Percentiles rank a stretch among this genome's conserved stretches.
These are phyloP conservation scores for Dothidotthia symphoricarpi DNA, from an alignment of 2,329 filamentous ascomycete species.

Conservation along the genomic window DNA sequence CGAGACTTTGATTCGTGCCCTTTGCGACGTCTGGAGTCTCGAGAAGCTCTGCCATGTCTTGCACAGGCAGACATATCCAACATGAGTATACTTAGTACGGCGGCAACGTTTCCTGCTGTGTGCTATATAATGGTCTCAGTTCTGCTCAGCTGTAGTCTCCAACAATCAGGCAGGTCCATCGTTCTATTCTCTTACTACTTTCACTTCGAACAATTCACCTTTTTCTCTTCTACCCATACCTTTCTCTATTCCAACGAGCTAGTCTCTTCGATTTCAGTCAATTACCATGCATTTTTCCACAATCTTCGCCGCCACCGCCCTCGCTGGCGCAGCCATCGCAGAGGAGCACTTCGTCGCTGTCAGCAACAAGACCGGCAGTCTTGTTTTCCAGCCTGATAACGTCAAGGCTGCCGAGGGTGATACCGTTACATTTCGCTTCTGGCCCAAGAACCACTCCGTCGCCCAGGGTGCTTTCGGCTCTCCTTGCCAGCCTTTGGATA, in stretches of 20 bases:
- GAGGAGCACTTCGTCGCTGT: conserved; percentile 36
- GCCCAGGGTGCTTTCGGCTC: conserved; percentile 36
- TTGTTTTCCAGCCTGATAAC: conserved; percentile 38
- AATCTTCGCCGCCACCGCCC: conserved; percentile 33
- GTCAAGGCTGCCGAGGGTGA: conserved; percentile 39
- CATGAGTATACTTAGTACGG: conserved; percentile 13
- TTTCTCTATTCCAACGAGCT: conserved; percentile 31
- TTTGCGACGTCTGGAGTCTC: conserved; percentile 38
- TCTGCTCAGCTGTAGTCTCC: conserved; percentile 28
- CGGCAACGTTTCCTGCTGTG: conserved; percentile 26
- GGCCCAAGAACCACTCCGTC: conserved; percentile 43
- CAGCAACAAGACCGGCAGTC: conserved; percentile 23
- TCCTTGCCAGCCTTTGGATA: conserved; percentile 35
- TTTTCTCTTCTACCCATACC: conserved; percentile 15
- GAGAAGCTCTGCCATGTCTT: conserved; percentile 35
- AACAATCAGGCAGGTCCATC: conserved; percentile 40
- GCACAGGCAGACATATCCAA: conserved; percentile 25
- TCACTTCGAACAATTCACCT: conserved; percentile 22
- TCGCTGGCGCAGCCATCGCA: conserved; percentile 32
- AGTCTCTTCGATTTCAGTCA: conserved; percentile 30
- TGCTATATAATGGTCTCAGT: conserved; percentile 40
- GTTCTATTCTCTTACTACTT: conserved; percentile 34
- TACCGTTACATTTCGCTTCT: conserved; percentile 42
- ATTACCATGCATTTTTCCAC: conserved; percentile 44
- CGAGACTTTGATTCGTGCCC: too few relatives aligned